phyloP scores from a whole-genome alignment of 2,329 filamentous ascomycete genomes.

The Penicillium sp. region DNA sequence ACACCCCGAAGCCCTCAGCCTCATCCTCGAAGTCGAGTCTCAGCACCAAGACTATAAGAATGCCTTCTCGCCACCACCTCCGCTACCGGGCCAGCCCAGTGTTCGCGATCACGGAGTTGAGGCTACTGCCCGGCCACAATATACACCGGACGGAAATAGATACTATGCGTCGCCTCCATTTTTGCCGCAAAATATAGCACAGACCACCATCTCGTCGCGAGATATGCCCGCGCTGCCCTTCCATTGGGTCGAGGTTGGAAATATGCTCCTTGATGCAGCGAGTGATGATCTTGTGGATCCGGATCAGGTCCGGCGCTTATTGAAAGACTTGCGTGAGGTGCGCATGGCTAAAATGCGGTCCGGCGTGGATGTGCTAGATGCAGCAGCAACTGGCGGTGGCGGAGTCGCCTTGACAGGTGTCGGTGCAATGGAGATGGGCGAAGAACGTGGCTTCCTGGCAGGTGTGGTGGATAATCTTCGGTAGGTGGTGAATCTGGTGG shows the following conservation, averaged over 20 bases:
- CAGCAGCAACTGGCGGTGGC: conserved; percentile 49
- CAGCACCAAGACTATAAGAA: conserved; percentile 58
- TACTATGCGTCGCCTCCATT: conserved; percentile 67
- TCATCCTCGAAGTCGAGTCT: conserved; percentile 79
- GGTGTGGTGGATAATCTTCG: conserved; percentile 82
- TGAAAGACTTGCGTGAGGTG: conserved; percentile 82
- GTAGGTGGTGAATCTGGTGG: conserved; percentile 32
- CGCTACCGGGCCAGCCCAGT: conserved; percentile 52
- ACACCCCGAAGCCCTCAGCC: conserved; percentile 67
- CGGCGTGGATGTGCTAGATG: conserved; percentile 67
- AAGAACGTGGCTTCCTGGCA: conserved; percentile 77
- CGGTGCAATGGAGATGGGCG: conserved; percentile 88
- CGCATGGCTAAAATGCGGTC: conserved; percentile 83
- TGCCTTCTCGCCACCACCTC: conserved; percentile 74
- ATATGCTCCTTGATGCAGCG: conserved; percentile 81
- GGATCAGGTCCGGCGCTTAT: conserved; percentile 68
- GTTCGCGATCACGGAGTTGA: conserved; percentile 25
- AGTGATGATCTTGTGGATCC: conserved; percentile 75
- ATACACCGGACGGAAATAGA: conserved; percentile 40
- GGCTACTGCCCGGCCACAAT: conserved; percentile 28
- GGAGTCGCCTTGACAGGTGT: conserved; percentile 77
- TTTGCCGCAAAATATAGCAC: conserved; percentile 68
- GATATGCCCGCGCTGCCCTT: conserved; percentile 64
- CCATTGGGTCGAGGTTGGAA: conserved; percentile 90
- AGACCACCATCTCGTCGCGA: conserved; percentile 53